phyloP scores from a whole-genome alignment of 441 rosid genomes.

The Metrosideros polymorpha region DNA sequence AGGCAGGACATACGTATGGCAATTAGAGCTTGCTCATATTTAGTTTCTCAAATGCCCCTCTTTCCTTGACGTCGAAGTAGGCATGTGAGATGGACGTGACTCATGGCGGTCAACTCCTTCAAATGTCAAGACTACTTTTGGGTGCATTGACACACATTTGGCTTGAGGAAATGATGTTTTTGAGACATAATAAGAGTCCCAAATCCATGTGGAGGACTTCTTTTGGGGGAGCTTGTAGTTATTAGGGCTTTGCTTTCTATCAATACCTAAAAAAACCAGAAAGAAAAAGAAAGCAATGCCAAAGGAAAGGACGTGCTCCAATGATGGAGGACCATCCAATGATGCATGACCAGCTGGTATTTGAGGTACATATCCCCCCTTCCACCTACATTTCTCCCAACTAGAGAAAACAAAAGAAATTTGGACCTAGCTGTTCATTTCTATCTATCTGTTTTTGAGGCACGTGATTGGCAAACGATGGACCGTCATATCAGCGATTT shows the following conservation, averaged over 20 bases:
- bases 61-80: background rate
- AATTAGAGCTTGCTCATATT: background rate
- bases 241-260: background rate
- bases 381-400: background rate
- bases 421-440: background rate
- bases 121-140: background rate
- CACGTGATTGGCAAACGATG: fast-evolving
- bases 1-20: background rate
- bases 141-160: background rate
- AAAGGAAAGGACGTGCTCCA: background rate
- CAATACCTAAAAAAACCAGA: background rate
- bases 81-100: background rate
- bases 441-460: background rate
- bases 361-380: background rate
- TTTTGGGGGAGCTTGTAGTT: background rate
- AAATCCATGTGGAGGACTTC: background rate
- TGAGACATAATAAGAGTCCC: background rate
- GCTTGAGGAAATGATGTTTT: background rate
- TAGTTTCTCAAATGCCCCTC: background rate
- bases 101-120: background rate
- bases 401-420: background rate
- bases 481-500: fast-evolving
- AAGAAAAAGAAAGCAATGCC: background rate
- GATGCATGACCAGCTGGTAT: background rate
- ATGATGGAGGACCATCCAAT: background rate